Conservation (phyloP, 2,329 filamentous ascomycete species). For the Arthrobotrys conoides region DNA sequence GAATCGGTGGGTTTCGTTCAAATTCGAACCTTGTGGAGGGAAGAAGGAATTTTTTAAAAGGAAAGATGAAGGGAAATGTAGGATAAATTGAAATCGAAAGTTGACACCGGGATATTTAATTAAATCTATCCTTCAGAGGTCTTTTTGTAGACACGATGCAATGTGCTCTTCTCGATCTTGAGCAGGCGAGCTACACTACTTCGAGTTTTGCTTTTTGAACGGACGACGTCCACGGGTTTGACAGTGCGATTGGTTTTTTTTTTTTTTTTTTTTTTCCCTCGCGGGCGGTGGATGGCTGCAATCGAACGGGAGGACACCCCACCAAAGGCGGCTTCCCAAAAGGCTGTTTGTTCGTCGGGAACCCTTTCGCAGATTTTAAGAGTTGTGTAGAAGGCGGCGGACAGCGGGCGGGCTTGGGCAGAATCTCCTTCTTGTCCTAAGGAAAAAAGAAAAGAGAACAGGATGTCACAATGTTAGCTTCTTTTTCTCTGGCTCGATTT, state of each 20-base stretch:
- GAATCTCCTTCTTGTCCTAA: slow-evolving; percentile 1
- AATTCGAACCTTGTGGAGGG: not conserved
- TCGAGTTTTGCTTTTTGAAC: slow-evolving; percentile 37
- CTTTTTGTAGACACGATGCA: slow-evolving; percentile 50
- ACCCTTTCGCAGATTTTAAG: not conserved
- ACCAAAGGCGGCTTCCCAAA: slow-evolving; percentile 45
- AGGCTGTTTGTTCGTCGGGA: slow-evolving; percentile 40
- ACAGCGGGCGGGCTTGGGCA: slow-evolving; percentile 1
- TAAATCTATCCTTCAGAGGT: slow-evolving; percentile 46
- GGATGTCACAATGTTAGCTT: slow-evolving; percentile 32
- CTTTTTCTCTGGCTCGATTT: slow-evolving; percentile 44
- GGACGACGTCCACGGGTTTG: not conserved
- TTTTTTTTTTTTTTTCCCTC: slow-evolving; percentile 13
- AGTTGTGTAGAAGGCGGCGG: not conserved
- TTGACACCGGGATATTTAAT: slow-evolving; percentile 34
- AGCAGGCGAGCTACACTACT: slow-evolving; percentile 22
- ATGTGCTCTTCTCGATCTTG: slow-evolving; percentile 28
- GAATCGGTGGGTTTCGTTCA: slow-evolving; percentile 17
- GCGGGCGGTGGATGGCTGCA: not conserved
- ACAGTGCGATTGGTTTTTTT: slow-evolving; percentile 8
- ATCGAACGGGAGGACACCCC: slow-evolving; percentile 29
- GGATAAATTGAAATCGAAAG: slow-evolving; percentile 2
- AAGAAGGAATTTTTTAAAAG: slow-evolving; percentile 1
- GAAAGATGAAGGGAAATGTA: not conserved
- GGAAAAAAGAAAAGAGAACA: slow-evolving; percentile 19